Base-by-base conservation (phyloP, 1,139 yeast genomes). In the Cylindricascospora bacillispora region DNA sequence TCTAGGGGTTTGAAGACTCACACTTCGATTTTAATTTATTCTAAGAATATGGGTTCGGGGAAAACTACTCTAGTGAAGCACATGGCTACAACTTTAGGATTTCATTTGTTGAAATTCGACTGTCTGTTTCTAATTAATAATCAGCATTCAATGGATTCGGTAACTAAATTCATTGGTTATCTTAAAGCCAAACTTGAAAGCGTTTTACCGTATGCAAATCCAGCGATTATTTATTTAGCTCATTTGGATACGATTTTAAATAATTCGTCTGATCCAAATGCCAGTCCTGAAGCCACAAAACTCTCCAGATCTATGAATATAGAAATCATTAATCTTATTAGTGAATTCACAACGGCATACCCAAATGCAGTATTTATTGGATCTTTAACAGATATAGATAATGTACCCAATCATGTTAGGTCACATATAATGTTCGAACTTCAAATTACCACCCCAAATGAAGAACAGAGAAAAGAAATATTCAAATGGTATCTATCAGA, bases 211-310 rank as follows among this genome's bases (percentile, higher is more conserved):
- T 58, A 19, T 63, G 33, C 40, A 33, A 9, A 40, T 49, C 7
- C 67, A 57, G 7, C 57, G 5, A 35, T 81, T 2, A 60, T 86
- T 1, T 68, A 68, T 34, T 51, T 86, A 22, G 69, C 70, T 35
- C 95, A 89, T 51, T 56, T 86, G 21, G 97, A 86, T 39, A 70
- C 70, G 1, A 53, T 89, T 15, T 74, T 83, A 33, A 71, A 70
- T 15, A 73, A 74, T 37, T 20, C 17, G 15, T 62, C 68, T n/a
- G 85, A 80, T 37, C 80, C 73, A 34, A 75, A 73, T 22, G 69
- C 74, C 22, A 65, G 61, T 37, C 51, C 62, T 3, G 62, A 65
- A 25, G 30, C 40, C 4, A 29, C 39, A 2, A 50, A 42, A 27
- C 20, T 43, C 11, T 70, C 62, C 6, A 57, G 74, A 2, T 65